Evolutionary conservation across 106 monocot species (phyloP), one percentile per base, ranked within the genome.

Genomic region (Agapanthus africanus): DNA sequence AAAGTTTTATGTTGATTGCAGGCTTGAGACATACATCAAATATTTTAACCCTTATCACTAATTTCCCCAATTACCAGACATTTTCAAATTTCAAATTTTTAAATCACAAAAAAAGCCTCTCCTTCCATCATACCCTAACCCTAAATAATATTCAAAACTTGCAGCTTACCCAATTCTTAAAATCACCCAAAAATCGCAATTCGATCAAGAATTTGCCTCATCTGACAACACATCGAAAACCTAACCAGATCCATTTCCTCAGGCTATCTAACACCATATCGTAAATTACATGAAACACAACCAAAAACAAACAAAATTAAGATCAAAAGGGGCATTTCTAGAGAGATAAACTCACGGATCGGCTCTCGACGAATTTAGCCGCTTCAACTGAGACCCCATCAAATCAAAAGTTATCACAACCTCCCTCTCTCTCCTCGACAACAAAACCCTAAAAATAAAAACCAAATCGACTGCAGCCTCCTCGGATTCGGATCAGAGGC

Each of bases 301-400:
- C 64, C 64, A 63, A 25, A 70, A 34, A 2, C 41, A 41, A 22
- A 52, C 47, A 26, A 16, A 73, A 39, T 27, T 2, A 30, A 49
- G 14, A 34, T 0, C 4, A 30, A 11, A 0, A 32, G 4, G 36
- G 21, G 37, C 7, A 26, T n/a, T 3, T n/a, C 33, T 2, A 7
- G n/a, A 40, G 9, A 15, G 37, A 39, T 25, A 71, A 36, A 78
- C 83, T 78, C 66, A 88, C 87, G 79, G 83, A 83, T 87, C 87
- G 68, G 62, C 65, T 40, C 73, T 46, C 23, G 82, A 66, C 4
- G 77, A 26, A 63, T 70, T 71, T 6, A 77, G 76, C 11, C 72
- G 54, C 71, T 81, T 79, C 61, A 77, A 64, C 63, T 77, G 79
- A 33, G 71, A 85, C 19, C 82, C 69, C 73, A 66, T 67, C 33